A percentile compares a stretch with the other conserved stretches of the same genome.
Conservation (phyloP, 345 rosid species). For the thale cress (Arabidopsis thaliana) region TAIR10.1 NC_003075.7:11765001-11765500, state of each 20-base stretch:
- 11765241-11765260: too few species aligned
- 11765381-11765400: constrained; percentile 32
- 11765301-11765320: constrained; percentile 16
- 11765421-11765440: constrained; percentile 64
- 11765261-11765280: too few species aligned
- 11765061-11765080: constrained; percentile 4
- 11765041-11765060: constrained; percentile 2
- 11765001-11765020: not conserved
- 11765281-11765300: too few species aligned
- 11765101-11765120: too few species aligned
- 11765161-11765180: too few species aligned
- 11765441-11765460: constrained; percentile 99
- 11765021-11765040: not conserved
- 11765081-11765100: too few species aligned
- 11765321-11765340: constrained; percentile 19
- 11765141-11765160: too few species aligned
- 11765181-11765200: too few species aligned
- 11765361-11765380: constrained; percentile 36
- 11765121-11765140: too few species aligned
- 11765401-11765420: constrained; percentile 46
- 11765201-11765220: too few species aligned
- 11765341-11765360: constrained; percentile 19
- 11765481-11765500: constrained; percentile 7
- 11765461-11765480: constrained; percentile 82
- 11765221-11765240: too few species aligned